phyloP scores from a whole-genome alignment of 2,329 filamentous ascomycete species.

The Hymenoscyphus occultus region DNA sequence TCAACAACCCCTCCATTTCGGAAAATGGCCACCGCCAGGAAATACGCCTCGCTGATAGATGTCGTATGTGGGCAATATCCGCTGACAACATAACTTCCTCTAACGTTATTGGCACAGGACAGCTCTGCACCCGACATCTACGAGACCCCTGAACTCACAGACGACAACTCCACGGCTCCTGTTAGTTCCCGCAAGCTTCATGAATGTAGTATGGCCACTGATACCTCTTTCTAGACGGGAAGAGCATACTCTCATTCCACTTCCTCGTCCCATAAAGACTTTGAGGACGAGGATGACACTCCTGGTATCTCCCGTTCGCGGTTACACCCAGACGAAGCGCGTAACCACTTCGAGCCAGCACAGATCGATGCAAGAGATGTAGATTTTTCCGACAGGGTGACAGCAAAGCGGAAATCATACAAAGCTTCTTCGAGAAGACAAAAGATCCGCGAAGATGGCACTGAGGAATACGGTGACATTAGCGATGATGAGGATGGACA shows the following conservation, averaged over 20 bases:
- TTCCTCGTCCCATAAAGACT: constrained; percentile 54
- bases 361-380: constrained; percentile 73
- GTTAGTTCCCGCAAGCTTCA: constrained; percentile 46
- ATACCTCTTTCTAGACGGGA: constrained; percentile 27
- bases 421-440: constrained; percentile 67
- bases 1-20: constrained; percentile 1
- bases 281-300: constrained; percentile 59
- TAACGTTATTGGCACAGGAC: constrained; percentile 54
- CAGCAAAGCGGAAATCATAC: constrained; percentile 80
- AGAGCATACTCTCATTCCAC: constrained; percentile 55
- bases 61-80: constrained; percentile 51
- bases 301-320: constrained; percentile 72
- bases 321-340: constrained; percentile 74
- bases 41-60: constrained; percentile 79
- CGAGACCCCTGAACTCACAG: constrained; percentile 89
- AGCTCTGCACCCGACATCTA: constrained; percentile 85
- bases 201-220: constrained; percentile 6
- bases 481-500: constrained; percentile 77
- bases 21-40: constrained; percentile 70
- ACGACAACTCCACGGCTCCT: constrained; percentile 82
- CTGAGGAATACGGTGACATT: constrained; percentile 67
- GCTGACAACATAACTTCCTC: neutral
- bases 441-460: constrained; percentile 59
- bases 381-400: constrained; percentile 88
- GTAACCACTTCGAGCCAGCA: constrained; percentile 72